These are phyloP conservation scores for Biancaea sappan DNA, from an alignment of 306 rosid genomes.

Conservation along the genomic window DNA sequence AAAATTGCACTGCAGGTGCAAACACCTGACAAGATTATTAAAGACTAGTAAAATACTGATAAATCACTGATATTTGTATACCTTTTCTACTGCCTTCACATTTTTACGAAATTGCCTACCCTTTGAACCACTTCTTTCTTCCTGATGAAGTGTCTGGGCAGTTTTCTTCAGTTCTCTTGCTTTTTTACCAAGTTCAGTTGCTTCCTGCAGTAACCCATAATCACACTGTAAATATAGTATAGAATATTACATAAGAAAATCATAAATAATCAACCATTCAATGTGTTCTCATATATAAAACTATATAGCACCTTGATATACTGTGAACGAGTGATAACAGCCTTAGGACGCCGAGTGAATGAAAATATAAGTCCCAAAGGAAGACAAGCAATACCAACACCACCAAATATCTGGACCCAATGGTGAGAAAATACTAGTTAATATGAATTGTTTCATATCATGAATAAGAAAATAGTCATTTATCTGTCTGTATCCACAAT, in stretches of 20 bases:
- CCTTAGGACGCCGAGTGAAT: conserved; percentile 87
- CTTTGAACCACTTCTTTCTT: conserved; percentile 86
- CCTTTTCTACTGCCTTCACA: conserved; percentile 88
- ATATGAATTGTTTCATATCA: neutral
- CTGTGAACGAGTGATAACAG: conserved; percentile 96
- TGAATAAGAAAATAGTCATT: conserved; percentile 5
- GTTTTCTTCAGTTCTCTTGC: conserved; percentile 97
- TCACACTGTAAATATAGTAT: conserved; percentile 18
- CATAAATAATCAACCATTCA: neutral
- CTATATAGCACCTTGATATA: conserved; percentile 74
- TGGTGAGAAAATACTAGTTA: conserved; percentile 27
- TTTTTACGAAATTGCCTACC: conserved; percentile 94
- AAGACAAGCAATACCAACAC: conserved; percentile 90
- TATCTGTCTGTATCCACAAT: neutral
- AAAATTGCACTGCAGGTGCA: neutral
- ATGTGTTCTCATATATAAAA: neutral
- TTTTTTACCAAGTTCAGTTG: conserved; percentile 86
- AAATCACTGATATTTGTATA: conserved; percentile 27
- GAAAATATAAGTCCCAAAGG: conserved; percentile 90
- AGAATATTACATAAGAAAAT: neutral
- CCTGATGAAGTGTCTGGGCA: conserved; percentile 81
- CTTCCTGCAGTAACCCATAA: conserved; percentile 67
- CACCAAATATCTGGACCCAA: conserved; percentile 82
- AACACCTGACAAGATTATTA: neutral
- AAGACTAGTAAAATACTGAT: neutral